These are phyloP conservation scores for Pichia sp. DNA, from an alignment of 1,139 yeast genomes.

Conservation along the genomic window DNA sequence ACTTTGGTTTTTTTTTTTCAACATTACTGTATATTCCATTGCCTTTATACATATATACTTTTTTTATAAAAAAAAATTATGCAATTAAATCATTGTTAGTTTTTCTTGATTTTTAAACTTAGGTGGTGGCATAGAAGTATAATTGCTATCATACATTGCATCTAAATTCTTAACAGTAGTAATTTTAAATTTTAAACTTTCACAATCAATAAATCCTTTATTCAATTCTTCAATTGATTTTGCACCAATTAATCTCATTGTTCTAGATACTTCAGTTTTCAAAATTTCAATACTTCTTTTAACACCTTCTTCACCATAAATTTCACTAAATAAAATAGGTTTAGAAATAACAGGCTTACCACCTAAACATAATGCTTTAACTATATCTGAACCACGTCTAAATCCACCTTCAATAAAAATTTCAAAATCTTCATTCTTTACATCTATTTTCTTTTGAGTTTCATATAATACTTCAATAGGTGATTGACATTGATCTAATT, in stretches of 20 bases:
- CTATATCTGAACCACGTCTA: constrained; percentile 58
- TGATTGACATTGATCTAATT: constrained; percentile 55
- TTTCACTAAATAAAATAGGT: constrained; percentile 58
- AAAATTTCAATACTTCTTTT: constrained; percentile 44
- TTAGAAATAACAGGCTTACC: constrained; percentile 66
- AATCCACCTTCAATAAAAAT: constrained; percentile 57
- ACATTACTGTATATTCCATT: neutral
- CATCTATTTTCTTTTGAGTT: constrained; percentile 45
- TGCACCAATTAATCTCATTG: constrained; percentile 49
- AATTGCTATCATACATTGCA: constrained; percentile 14
- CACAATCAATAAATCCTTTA: constrained; percentile 41
- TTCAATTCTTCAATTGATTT: constrained; percentile 38
- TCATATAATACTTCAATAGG: constrained; percentile 62
- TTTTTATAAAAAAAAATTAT: too few species aligned
- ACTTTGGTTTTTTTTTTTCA: neutral
- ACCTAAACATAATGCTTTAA: constrained; percentile 60
- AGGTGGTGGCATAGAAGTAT: constrained; percentile 15
- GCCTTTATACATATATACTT: too few species aligned
- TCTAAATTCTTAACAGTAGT: constrained; percentile 6
- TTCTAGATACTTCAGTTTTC: constrained; percentile 45
- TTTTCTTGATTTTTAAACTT: constrained; percentile 10
- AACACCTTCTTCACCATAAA: constrained; percentile 62
- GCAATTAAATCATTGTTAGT: constrained; percentile 6
- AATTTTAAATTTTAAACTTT: constrained; percentile 23
- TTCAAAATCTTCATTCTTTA: constrained; percentile 34